A percentile compares a stretch with the other conserved stretches of the same genome.
Conservation (phyloP, 169 alveolate species). For the Theileria orientalis region DNA sequence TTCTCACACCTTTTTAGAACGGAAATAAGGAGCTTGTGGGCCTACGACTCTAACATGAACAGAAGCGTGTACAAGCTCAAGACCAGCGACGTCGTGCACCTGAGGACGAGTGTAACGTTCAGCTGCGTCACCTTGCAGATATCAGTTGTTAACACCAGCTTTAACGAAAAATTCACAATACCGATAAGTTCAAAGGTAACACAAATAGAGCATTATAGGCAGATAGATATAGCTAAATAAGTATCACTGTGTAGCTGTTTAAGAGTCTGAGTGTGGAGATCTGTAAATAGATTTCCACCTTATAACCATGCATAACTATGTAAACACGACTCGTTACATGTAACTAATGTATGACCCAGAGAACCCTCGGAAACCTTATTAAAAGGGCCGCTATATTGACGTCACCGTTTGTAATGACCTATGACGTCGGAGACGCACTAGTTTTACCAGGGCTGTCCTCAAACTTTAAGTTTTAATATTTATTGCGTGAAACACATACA, state of each 20-base stretch:
- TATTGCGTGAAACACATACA: neutral
- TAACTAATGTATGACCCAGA: slow-evolving; percentile 1
- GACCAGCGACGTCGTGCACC: slow-evolving; percentile 27
- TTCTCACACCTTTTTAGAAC: neutral
- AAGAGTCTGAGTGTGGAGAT: too few species aligned
- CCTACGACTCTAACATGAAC: slow-evolving; percentile 34
- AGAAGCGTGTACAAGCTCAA: slow-evolving; percentile 11
- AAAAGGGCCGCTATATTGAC: slow-evolving; percentile 27
- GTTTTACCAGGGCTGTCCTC: slow-evolving; percentile 47
- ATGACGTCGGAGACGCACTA: slow-evolving; percentile 59
- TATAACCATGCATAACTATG: too few species aligned
- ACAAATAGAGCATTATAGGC: neutral
- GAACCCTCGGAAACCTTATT: slow-evolving; percentile 28
- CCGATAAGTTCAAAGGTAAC: slow-evolving; percentile 18
- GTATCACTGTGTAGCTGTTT: neutral
- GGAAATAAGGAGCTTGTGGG: slow-evolving; percentile 41
- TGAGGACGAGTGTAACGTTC: slow-evolving; percentile 25
- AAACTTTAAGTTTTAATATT: slow-evolving; percentile 8
- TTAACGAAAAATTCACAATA: slow-evolving; percentile 32
- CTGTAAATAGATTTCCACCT: too few species aligned
- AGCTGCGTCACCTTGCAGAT: slow-evolving; percentile 25
- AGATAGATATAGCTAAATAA: neutral
- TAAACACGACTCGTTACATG: too few species aligned
- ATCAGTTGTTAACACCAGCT: slow-evolving; percentile 11
- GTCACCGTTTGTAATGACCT: slow-evolving; percentile 49